A percentile compares a stretch with the other conserved stretches of the same genome.
These are phyloP conservation scores for Gracilaria domingensis DNA, from an alignment of 23 red algal species.

Conservation along the genomic window DNA sequence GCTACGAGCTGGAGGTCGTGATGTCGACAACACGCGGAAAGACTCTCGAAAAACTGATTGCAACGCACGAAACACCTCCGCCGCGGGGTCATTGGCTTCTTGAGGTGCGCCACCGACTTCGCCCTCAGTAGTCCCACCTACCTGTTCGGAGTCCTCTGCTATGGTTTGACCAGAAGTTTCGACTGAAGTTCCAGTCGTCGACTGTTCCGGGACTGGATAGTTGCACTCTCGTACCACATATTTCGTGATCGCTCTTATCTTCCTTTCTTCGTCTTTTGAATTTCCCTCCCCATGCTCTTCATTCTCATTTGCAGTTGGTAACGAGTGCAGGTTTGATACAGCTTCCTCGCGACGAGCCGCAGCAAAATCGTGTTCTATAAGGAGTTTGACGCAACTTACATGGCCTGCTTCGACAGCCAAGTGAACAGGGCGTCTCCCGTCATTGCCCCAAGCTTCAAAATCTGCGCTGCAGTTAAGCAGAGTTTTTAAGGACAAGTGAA, in stretches of 20 bases:
- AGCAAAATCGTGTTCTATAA: conserved; percentile 33
- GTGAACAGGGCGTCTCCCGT: conserved; percentile 53
- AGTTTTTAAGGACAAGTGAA: conserved; percentile 1
- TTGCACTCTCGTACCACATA: conserved; percentile 57
- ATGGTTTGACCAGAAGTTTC: background rate
- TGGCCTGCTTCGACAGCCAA: conserved; percentile 58
- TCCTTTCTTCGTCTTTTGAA: conserved; percentile 16
- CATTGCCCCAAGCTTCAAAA: conserved; percentile 37
- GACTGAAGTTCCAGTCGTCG: background rate
- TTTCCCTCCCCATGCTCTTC: background rate
- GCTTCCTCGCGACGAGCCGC: background rate
- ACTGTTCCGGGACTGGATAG: background rate
- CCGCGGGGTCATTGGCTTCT: conserved; percentile 4
- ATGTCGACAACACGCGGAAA: conserved; percentile 1
- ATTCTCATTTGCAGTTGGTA: background rate
- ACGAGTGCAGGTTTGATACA: conserved; percentile 5
- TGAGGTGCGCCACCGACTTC: background rate
- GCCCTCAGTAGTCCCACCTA: background rate
- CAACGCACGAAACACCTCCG: conserved; percentile 12
- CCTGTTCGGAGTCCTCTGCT: background rate
- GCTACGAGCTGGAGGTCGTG: conserved; percentile 24
- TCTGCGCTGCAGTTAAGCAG: conserved; percentile 50
- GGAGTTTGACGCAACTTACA: conserved; percentile 32
- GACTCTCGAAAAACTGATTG: conserved; percentile 26
- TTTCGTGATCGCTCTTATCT: conserved; percentile 33